Conservation (phyloP, 352 stramenopile genomes). For the Peronospora belbahrii region DNA sequence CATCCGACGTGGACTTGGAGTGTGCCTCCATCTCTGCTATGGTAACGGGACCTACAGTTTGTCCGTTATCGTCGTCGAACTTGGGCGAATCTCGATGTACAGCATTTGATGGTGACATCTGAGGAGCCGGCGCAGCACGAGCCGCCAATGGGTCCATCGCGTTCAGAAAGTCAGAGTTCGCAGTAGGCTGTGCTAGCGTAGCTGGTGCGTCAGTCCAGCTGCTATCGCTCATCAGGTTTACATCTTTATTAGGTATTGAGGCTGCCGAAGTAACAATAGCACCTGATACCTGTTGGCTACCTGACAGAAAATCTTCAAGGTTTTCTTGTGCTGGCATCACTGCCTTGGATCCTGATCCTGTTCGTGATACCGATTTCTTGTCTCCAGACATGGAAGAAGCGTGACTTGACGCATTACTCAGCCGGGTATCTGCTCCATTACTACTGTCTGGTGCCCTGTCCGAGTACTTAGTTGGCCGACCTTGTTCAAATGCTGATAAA, state of each 20-base stretch:
- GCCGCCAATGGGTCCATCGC: constrained; percentile 61
- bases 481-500: constrained; percentile 37
- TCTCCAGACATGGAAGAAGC: constrained; percentile 12
- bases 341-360: constrained; percentile 23
- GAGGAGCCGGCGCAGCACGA: constrained; percentile 16
- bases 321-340: constrained; percentile 25
- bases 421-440: constrained; percentile 15
- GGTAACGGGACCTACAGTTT: constrained; percentile 75
- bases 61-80: constrained; percentile 72
- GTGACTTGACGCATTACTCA: constrained; percentile 20
- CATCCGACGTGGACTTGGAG: constrained; percentile 54
- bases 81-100: constrained; percentile 39
- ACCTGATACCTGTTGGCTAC: constrained; percentile 22
- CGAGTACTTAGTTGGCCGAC: constrained; percentile 60
- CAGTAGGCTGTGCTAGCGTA: constrained; percentile 16
- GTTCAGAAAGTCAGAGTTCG: constrained; percentile 44
- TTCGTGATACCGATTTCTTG: constrained; percentile 28
- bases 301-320: constrained; percentile 75
- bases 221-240: constrained; percentile 72
- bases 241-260: constrained; percentile 23
- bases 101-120: constrained; percentile 12
- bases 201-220: constrained; percentile 33
- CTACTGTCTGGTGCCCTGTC: constrained; percentile 23
- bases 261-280: constrained; percentile 3
- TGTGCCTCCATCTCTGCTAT: constrained; percentile 78